Evolutionary conservation across 2,329 filamentous ascomycete genomes (phyloP), one percentile per base, ranked within the genome.

Genomic region (Geosmithia putterillii): DNA sequence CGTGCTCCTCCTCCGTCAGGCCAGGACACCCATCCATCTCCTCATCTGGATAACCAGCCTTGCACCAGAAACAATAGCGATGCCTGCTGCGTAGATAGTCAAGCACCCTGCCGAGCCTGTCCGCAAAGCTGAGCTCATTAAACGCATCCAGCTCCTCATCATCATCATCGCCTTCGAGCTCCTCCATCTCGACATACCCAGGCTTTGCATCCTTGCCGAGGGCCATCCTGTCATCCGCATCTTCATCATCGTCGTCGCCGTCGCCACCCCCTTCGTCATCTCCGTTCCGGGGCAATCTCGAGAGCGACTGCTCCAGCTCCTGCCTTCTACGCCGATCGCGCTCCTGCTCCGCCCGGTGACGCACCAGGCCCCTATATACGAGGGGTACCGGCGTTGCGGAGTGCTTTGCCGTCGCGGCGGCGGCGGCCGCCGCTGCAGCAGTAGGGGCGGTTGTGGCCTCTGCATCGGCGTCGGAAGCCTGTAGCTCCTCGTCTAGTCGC

Each of bases 11-110:
- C 62, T 95, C 92, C 0, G 79, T 84, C 32, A 81, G 44, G 1
- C 92, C 92, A 0, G 92, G 90, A 68, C 92, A 98, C 0, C 86
- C 89, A 12, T 92, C 86, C 82, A 95, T 81, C 32, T 67, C 62
- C 32, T 66, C 67, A 54, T 87, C 79, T 0, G 79, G 74, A 58
- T 95, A 98, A 42, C 69, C 69, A 61, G 74, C 83, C 60, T 95
- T 96, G 64, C 92, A 98, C 85, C 89, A 98, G 58, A 95, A 95
- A 65, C 92, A 98, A 58, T 98, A 98, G 38, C 71, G 63, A 55
- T 87, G 77, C 55, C 74, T 74, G 41, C 78, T 68, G 34, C 92
- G 74, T 43, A 98, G 60, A 60, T 85, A 80, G 17, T 65, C 59
- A 9, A 95, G 72, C 14, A 94, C 60, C 51, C 69, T 76, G 8